These are phyloP conservation scores for Mycena filopes DNA, from an alignment of 768 basidiomycete species.

Conservation along the genomic window DNA sequence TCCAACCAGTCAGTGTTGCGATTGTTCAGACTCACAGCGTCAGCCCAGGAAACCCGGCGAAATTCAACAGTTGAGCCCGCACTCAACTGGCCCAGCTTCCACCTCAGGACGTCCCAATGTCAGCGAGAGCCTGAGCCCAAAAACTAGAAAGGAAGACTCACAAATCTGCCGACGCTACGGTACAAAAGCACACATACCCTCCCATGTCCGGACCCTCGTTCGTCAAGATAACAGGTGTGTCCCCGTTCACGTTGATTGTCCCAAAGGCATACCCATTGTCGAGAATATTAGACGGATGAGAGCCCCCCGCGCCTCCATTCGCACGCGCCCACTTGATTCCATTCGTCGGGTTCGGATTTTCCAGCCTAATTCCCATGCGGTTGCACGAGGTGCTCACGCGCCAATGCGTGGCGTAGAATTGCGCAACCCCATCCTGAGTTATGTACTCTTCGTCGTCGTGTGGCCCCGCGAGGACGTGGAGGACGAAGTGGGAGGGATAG, in stretches of 20 bases:
- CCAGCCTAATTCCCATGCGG: constrained; percentile 71
- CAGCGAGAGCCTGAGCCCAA: not conserved
- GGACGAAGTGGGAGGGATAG: constrained; percentile 60
- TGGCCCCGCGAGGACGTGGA: constrained; percentile 70
- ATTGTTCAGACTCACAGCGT: constrained; percentile 45
- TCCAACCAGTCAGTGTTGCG: constrained; percentile 45
- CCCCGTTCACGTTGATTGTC: constrained; percentile 71
- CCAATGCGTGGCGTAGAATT: constrained; percentile 66
- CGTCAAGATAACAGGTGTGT: constrained; percentile 74
- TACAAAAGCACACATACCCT: constrained; percentile 68
- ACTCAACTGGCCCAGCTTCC: constrained; percentile 74
- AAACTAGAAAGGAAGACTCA: constrained; percentile 39
- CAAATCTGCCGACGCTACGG: constrained; percentile 62
- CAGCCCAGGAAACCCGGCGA: constrained; percentile 56
- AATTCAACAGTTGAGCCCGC: constrained; percentile 68
- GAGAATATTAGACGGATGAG: constrained; percentile 75
- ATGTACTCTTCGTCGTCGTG: constrained; percentile 70
- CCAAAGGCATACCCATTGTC: constrained; percentile 69
- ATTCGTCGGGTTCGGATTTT: too few relatives aligned
- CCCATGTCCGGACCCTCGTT: constrained; percentile 74
- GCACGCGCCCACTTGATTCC: constrained; percentile 64
- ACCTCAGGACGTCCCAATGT: constrained; percentile 48
- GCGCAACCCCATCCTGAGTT: constrained; percentile 54
- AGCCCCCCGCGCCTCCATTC: constrained; percentile 73
- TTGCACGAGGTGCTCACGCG: constrained; percentile 67